Evolutionary conservation across 208 protist genomes (phyloP), one percentile per base, ranked within the genome.

Genomic region (Acanthamoeba lenticulata): DNA sequence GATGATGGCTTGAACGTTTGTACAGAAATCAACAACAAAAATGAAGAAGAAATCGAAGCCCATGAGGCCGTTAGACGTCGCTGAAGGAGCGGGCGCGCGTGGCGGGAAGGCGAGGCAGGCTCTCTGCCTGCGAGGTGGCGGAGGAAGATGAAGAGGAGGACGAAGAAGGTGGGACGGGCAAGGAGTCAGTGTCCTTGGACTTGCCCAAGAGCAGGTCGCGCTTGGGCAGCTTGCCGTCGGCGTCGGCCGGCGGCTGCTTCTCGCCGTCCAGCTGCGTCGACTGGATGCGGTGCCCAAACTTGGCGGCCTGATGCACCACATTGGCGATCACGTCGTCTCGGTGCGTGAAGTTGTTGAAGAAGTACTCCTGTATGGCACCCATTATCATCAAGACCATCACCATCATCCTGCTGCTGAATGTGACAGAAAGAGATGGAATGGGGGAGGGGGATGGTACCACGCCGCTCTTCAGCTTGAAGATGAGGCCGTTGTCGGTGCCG

Each of bases 291-390:
- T 89, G 81, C 19, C 81, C 81, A 34, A 89, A 65, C 34, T 89
- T 89, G 42, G n/a, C 38, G 11, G 81, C 81, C 49, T 89, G 81
- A 34, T 52, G 47, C 47, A 89, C 47, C 49, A 89, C 15, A 24
- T 89, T 89, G 81, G 81, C 81, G 2, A 89, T 62, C 29, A 89
- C 81, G n/a, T 19, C 38, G 32, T 89, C 81, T 3, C 81, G 29
- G 81, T 89, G 42, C 19, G 49, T 62, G 49, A 89, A 89, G 81
- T 89, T 89, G 47, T 52, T 62, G 49, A 89, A 89, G 81, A 89
- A 89, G 32, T 89, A 89, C 32, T 89, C 49, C 72, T 83, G 40
- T n/a, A 24, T 57, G 24, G 52, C 52, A 19, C 27, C 1, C 15
- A 29, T 24, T n/a, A 27, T 6, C 5, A n/a, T 19, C 32, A n/a